phyloP scores from a whole-genome alignment of 75 land plant species.

The Gnetum montanum region DNA sequence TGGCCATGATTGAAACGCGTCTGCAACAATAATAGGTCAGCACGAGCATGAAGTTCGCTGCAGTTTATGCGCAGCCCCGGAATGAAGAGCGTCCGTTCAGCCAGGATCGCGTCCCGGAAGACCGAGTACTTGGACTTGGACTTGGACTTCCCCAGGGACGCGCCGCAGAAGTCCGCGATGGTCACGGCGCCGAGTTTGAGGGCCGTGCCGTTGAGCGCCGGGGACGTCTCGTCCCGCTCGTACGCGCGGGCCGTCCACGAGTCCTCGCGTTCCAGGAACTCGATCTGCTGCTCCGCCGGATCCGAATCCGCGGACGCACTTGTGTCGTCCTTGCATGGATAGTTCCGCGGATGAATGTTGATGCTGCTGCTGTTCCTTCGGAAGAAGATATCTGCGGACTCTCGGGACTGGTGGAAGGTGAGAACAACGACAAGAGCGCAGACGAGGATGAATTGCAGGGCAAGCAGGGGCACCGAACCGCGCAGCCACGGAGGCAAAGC shows the following conservation, averaged over 20 bases:
- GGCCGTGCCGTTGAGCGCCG: no score
- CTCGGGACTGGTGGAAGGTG: no score
- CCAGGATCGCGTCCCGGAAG: conserved; percentile 3
- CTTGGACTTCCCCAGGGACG: neutral
- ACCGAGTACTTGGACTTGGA: neutral
- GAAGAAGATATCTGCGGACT: no score
- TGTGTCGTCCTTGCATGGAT: neutral
- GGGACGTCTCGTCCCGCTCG: neutral
- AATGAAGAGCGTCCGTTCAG: neutral
- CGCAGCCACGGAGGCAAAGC: no score
- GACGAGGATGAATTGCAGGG: no score
- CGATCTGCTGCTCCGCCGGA: neutral
- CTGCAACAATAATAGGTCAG: neutral
- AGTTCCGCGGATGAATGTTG: no score
- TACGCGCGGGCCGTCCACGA: neutral
- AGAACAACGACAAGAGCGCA: no score
- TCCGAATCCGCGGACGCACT: neutral
- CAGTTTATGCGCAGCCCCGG: conserved; percentile 1
- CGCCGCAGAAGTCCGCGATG: neutral
- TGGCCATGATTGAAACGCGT: neutral
- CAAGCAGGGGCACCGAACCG: no score
- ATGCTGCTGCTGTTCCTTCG: no score
- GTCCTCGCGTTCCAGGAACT: neutral
- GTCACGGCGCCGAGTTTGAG: neutral
- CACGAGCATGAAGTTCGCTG: neutral